Percentiles rank a stretch among this genome's conserved stretches.
phyloP scores from a whole-genome alignment of 2,329 filamentous ascomycete genomes.

The Xylariaceae sp. region DNA sequence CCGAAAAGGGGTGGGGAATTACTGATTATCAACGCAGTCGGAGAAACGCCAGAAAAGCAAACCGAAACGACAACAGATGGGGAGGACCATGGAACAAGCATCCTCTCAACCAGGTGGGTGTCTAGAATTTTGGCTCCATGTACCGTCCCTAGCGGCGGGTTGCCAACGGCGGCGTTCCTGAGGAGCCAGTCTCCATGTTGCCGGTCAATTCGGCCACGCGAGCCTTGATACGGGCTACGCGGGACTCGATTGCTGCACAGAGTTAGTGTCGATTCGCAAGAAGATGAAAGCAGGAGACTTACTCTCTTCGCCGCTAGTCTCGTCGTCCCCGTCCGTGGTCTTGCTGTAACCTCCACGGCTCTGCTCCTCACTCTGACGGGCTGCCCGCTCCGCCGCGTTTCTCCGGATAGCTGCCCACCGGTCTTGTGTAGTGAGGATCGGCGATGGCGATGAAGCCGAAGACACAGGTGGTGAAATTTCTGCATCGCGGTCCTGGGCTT shows the following conservation, averaged over 20 bases:
- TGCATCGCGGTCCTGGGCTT: slow-evolving; percentile 29
- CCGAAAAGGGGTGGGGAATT: slow-evolving; percentile 14
- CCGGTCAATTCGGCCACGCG: slow-evolving; percentile 90
- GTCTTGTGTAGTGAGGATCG: slow-evolving; percentile 51
- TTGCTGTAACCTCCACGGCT: slow-evolving; percentile 51
- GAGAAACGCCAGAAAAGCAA: background rate
- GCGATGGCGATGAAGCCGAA: slow-evolving; percentile 24
- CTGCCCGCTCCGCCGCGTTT: slow-evolving; percentile 80
- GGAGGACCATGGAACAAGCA: no score
- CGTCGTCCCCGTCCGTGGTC: slow-evolving; percentile 64
- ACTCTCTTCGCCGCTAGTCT: slow-evolving; percentile 80
- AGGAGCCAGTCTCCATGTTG: slow-evolving; percentile 57
- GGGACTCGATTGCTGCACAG: slow-evolving; percentile 79
- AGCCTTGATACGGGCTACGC: slow-evolving; percentile 95
- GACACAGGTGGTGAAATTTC: slow-evolving; percentile 23
- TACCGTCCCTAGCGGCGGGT: slow-evolving; percentile 32
- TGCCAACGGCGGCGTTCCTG: slow-evolving; percentile 33
- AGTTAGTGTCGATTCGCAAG: slow-evolving; percentile 22
- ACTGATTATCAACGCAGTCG: slow-evolving; percentile 8
- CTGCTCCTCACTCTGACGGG: slow-evolving; percentile 61
- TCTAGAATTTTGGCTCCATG: slow-evolving; percentile 20
- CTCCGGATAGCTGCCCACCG: slow-evolving; percentile 95
- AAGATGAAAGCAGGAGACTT: slow-evolving; percentile 17
- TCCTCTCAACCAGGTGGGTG: background rate
- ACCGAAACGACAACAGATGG: background rate